These are phyloP conservation scores for Tolypocladium sp. DNA, from an alignment of 2,329 filamentous ascomycete genomes.

Conservation along the genomic window DNA sequence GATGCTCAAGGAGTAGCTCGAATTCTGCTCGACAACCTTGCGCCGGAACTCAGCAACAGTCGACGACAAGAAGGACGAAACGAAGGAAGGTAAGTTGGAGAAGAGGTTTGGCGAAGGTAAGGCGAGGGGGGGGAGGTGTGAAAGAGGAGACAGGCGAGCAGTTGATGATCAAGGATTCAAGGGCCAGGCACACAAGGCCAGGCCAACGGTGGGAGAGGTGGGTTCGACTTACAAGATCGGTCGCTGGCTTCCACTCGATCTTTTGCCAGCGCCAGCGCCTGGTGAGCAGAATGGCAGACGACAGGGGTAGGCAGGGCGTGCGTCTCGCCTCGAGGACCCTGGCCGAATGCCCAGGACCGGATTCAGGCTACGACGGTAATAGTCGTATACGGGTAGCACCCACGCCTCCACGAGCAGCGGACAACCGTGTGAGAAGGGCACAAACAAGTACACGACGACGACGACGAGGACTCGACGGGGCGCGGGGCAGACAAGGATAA, in stretches of 20 bases:
- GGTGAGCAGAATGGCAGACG: not conserved
- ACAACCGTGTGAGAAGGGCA: not conserved
- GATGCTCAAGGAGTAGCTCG: not conserved
- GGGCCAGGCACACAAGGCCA: not conserved
- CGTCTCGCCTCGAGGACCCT: not conserved
- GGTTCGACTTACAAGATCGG: slow-evolving; percentile 2
- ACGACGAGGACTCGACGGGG: not conserved
- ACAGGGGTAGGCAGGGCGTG: not conserved
- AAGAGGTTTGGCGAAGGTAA: not conserved
- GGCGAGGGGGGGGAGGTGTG: not conserved
- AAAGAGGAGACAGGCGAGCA: not conserved
- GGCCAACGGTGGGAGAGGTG: not conserved
- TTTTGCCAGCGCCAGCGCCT: not conserved
- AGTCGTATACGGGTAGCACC: not conserved
- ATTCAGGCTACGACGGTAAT: not conserved
- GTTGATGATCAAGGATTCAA: not conserved
- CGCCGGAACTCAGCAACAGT: not conserved
- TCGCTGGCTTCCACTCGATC: slow-evolving; percentile 9
- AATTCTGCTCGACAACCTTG: not conserved
- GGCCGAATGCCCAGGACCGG: not conserved
- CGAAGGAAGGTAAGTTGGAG: not conserved
- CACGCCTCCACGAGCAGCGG: not conserved
- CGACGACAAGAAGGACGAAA: not conserved
- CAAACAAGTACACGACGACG: not conserved
- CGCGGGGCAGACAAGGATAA: not conserved